These are phyloP conservation scores for Mycogone perniciosa DNA, from an alignment of 2,329 filamentous ascomycete genomes.

Conservation along the genomic window DNA sequence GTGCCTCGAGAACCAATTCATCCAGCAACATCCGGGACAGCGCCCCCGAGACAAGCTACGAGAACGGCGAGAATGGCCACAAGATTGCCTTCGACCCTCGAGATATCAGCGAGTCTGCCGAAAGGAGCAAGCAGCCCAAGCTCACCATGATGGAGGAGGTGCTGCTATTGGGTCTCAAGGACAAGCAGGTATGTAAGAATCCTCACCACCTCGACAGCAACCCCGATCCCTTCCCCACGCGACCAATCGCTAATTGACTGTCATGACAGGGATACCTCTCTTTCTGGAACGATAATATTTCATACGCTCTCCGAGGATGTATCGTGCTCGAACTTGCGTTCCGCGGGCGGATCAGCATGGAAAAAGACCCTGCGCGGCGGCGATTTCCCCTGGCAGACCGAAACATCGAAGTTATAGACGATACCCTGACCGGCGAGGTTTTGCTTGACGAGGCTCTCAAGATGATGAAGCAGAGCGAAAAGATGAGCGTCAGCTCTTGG, in stretches of 20 bases:
- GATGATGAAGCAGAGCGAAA: conserved; percentile 99
- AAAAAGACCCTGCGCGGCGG: conserved; percentile 87
- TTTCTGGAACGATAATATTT: conserved; percentile 99
- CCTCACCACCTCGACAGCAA: neutral
- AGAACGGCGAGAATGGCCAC: conserved; percentile 90
- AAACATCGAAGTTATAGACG: conserved; percentile 94
- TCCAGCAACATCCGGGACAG: conserved; percentile 47
- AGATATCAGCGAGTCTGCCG: conserved; percentile 94
- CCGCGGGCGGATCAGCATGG: conserved; percentile 94
- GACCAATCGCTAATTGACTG: conserved; percentile 9
- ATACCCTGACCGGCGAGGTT: conserved; percentile 93
- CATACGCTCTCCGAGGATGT: conserved; percentile 92
- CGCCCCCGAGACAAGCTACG: conserved; percentile 75
- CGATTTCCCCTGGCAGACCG: conserved; percentile 90
- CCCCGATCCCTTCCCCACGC: neutral
- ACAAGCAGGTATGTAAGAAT: conserved; percentile 74
- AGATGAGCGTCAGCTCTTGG: conserved; percentile 99
- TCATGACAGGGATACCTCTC: conserved; percentile 81
- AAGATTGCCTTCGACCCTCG: conserved; percentile 97
- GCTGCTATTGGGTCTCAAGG: conserved; percentile 88
- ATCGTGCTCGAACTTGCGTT: conserved; percentile 98
- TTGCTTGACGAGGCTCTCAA: conserved; percentile 95
- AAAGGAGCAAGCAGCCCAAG: conserved; percentile 96
- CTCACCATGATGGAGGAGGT: conserved; percentile 98
- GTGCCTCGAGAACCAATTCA: conserved; percentile 52